A percentile compares a stretch with the other conserved stretches of the same genome.
Conservation (phyloP, 2,329 filamentous ascomycete species). For the Neonectria faginata region DNA sequence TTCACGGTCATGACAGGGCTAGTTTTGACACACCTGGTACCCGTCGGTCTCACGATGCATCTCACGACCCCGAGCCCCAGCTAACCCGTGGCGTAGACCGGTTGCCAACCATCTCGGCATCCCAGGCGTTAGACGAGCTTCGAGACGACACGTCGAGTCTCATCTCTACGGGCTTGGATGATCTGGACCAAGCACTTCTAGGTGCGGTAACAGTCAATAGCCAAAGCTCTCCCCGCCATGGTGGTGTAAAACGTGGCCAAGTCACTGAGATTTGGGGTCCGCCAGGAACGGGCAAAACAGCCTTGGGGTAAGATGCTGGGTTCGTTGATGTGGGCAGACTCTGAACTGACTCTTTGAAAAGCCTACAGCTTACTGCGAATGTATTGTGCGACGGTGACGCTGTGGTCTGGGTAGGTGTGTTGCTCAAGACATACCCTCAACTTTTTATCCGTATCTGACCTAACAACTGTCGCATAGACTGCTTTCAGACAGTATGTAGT, state of each 20-base stretch:
- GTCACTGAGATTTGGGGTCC: conserved; percentile 91
- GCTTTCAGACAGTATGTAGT: conserved; percentile 56
- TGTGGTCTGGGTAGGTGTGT: conserved; percentile 87
- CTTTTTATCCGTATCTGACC: conserved; percentile 19
- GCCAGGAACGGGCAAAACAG: conserved; percentile 86
- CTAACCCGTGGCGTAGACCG: conserved; percentile 66
- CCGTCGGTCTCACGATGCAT: conserved; percentile 55
- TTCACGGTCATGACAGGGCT: conserved; percentile 70
- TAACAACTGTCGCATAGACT: conserved; percentile 52
- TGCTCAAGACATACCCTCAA: conserved; percentile 27
- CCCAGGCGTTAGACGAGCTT: conserved; percentile 74
- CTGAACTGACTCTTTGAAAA: conserved; percentile 57
- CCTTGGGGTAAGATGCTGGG: conserved; percentile 72
- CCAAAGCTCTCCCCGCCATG: conserved; percentile 40
- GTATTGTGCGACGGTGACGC: conserved; percentile 69
- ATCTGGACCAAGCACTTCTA: conserved; percentile 63
- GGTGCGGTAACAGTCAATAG: conserved; percentile 27
- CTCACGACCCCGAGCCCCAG: conserved; percentile 14
- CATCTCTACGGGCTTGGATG: conserved; percentile 67
- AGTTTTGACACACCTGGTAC: conserved; percentile 68
- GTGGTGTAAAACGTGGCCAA: conserved; percentile 79
- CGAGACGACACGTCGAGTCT: conserved; percentile 61
- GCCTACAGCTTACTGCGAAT: conserved; percentile 74
- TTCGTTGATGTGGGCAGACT: conserved; percentile 23
- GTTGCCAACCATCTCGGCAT: conserved; percentile 80